Evolutionary conservation across 2,329 filamentous ascomycete species (phyloP).

Genomic region (Claviceps sp.): DNA sequence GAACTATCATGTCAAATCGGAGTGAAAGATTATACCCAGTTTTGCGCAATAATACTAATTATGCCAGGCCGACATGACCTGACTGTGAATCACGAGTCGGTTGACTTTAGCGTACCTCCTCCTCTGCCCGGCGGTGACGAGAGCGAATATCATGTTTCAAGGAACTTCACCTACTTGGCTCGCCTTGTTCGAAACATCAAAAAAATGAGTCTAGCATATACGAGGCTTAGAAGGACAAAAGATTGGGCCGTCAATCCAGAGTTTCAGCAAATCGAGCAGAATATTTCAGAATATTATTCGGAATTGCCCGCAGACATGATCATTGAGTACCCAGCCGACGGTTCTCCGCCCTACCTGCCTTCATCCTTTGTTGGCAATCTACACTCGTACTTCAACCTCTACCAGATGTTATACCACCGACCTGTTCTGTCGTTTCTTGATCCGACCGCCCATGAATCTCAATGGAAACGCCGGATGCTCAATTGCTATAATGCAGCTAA

Average conservation of each 20-base stretch:
- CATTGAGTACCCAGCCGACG: slow-evolving; percentile 64
- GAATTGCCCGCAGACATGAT: slow-evolving; percentile 69
- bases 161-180: slow-evolving; percentile 73
- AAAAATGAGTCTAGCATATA: slow-evolving; percentile 62
- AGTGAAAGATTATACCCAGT: not conserved
- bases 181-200: slow-evolving; percentile 67
- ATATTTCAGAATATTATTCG: slow-evolving; percentile 61
- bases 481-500: slow-evolving; percentile 78
- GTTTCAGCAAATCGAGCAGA: slow-evolving; percentile 65
- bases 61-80: slow-evolving; percentile 63
- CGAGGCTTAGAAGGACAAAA: slow-evolving; percentile 58
- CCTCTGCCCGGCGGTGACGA: slow-evolving; percentile 56
- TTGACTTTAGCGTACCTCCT: slow-evolving; percentile 58
- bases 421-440: slow-evolving; percentile 74
- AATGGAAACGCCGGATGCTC: slow-evolving; percentile 81
- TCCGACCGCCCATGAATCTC: slow-evolving; percentile 52
- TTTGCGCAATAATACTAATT: slow-evolving; percentile 6
- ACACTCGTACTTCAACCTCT: slow-evolving; percentile 78
- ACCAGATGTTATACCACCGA: slow-evolving; percentile 73
- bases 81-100: slow-evolving; percentile 57
- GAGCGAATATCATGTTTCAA: slow-evolving; percentile 61
- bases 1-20: not conserved
- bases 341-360: slow-evolving; percentile 68
- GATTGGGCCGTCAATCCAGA: slow-evolving; percentile 82
- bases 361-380: slow-evolving; percentile 83